These are phyloP conservation scores for Penicillium cinerascens DNA, from an alignment of 495 filamentous ascomycete species.

Conservation along the genomic window DNA sequence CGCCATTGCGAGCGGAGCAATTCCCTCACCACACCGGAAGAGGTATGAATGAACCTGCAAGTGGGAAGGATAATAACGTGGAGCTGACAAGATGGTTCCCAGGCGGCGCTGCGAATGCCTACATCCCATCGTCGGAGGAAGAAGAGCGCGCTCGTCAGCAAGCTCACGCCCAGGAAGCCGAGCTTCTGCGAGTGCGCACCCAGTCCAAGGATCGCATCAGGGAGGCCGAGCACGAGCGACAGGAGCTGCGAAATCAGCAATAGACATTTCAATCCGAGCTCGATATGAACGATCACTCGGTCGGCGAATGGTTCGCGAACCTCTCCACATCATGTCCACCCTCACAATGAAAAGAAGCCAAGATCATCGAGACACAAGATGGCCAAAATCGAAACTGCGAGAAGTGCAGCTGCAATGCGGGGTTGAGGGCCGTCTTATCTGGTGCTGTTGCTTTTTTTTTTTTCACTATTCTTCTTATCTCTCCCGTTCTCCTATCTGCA, in stretches of 20 bases:
- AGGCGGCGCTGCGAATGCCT: conserved; percentile 47
- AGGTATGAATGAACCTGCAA: conserved; percentile 32
- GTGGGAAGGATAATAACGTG: background rate
- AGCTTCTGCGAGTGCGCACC: conserved; percentile 36
- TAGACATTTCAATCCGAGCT: conserved; percentile 12
- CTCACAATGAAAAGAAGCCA: too few relatives aligned
- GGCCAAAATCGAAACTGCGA: background rate
- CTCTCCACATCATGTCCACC: too few relatives aligned
- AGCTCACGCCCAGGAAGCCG: conserved; percentile 30
- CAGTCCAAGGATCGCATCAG: conserved; percentile 37
- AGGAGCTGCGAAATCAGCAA: conserved; percentile 23
- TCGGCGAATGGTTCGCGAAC: too few relatives aligned
- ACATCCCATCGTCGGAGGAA: conserved; percentile 38
- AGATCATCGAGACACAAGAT: too few relatives aligned
- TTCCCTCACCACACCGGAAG: conserved; percentile 43
- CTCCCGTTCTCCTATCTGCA: conserved; percentile 2
- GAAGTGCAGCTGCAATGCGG: conserved; percentile 15
- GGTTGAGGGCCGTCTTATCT: conserved; percentile 12
- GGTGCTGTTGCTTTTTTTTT: conserved; percentile 7
- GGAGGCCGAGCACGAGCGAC: conserved; percentile 30
- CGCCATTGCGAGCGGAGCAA: conserved; percentile 47
- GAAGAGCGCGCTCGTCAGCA: conserved; percentile 31
- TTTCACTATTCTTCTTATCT: conserved; percentile 8
- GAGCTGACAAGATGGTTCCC: background rate
- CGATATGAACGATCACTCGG: background rate